These are phyloP conservation scores for Metschnikowia noctiluminum DNA, from an alignment of 805 yeast genomes.

Conservation along the genomic window DNA sequence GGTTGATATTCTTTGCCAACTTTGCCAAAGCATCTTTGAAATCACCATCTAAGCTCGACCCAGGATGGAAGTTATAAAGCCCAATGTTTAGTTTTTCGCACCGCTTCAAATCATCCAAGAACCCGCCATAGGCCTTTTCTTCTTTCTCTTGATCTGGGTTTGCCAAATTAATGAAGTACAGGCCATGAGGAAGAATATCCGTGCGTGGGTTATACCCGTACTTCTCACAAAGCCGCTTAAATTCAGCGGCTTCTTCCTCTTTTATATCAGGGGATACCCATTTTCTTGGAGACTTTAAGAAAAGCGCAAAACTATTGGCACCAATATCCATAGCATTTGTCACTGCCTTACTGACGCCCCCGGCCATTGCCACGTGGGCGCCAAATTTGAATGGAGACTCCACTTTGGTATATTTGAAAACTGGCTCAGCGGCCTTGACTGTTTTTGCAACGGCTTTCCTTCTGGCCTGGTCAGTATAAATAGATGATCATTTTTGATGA, in stretches of 20 bases:
- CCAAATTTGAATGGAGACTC: conserved; percentile 63
- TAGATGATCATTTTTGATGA: not conserved
- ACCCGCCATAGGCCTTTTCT: conserved; percentile 68
- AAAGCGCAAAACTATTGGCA: conserved; percentile 85
- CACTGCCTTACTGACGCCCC: conserved; percentile 75
- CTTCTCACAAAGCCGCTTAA: conserved; percentile 58
- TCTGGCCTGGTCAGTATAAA: conserved; percentile 2
- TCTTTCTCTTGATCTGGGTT: conserved; percentile 84
- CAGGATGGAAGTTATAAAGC: conserved; percentile 88
- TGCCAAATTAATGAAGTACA: conserved; percentile 88
- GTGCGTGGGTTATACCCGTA: conserved; percentile 68
- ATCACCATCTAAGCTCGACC: conserved; percentile 74
- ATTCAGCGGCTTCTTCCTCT: conserved; percentile 62
- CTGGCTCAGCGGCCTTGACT: conserved; percentile 9
- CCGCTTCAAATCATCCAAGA: conserved; percentile 80
- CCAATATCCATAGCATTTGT: conserved; percentile 52
- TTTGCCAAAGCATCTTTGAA: conserved; percentile 60
- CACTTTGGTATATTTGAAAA: conserved; percentile 34
- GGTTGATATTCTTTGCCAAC: conserved; percentile 76
- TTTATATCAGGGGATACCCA: conserved; percentile 85
- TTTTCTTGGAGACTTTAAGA: conserved; percentile 82
- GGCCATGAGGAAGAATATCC: conserved; percentile 91
- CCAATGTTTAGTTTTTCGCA: conserved; percentile 87
- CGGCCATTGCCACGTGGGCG: conserved; percentile 83
- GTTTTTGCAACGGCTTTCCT: conserved; percentile 8